These are phyloP conservation scores for Ceratocystis papillata DNA, from an alignment of 2,329 filamentous ascomycete genomes.

Conservation along the genomic window DNA sequence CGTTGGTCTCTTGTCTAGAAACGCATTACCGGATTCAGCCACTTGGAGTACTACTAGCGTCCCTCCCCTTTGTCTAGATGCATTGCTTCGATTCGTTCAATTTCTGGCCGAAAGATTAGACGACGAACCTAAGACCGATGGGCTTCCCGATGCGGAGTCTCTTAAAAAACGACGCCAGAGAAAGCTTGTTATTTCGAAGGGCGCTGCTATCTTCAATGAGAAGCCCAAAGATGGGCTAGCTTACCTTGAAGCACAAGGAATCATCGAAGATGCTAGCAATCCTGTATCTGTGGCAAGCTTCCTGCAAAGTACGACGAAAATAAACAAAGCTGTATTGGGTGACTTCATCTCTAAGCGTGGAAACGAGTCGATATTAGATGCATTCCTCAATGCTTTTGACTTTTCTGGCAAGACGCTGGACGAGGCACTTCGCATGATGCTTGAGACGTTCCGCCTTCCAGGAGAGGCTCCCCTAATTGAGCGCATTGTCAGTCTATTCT, in stretches of 20 bases:
- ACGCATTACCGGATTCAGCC: constrained; percentile 90
- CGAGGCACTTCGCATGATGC: constrained; percentile 74
- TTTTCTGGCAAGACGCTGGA: constrained; percentile 80
- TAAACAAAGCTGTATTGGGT: constrained; percentile 83
- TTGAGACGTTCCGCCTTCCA: constrained; percentile 85
- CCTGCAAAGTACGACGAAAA: constrained; percentile 70
- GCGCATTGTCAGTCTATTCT: constrained; percentile 77
- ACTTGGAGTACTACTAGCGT: constrained; percentile 99
- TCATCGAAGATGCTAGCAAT: constrained; percentile 66
- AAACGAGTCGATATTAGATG: constrained; percentile 73
- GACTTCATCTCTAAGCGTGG: constrained; percentile 87
- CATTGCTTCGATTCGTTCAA: constrained; percentile 79
- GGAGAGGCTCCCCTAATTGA: constrained; percentile 90
- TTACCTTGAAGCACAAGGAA: constrained; percentile 72
- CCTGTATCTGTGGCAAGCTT: constrained; percentile 75
- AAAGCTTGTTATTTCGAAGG: constrained; percentile 83
- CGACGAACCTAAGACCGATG: constrained; percentile 44
- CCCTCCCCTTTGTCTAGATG: constrained; percentile 85
- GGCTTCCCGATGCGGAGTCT: constrained; percentile 52
- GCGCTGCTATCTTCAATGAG: constrained; percentile 87
- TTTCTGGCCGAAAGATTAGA: constrained; percentile 81
- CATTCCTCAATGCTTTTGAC: constrained; percentile 79
- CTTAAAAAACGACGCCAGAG: constrained; percentile 63
- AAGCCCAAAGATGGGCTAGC: constrained; percentile 80
- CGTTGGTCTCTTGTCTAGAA: constrained; percentile 81